Percentiles rank a stretch among this genome's conserved stretches.
Evolutionary conservation across 805 yeast genomes (phyloP).

Genomic region (Scheffersomyces coipomensis): DNA sequence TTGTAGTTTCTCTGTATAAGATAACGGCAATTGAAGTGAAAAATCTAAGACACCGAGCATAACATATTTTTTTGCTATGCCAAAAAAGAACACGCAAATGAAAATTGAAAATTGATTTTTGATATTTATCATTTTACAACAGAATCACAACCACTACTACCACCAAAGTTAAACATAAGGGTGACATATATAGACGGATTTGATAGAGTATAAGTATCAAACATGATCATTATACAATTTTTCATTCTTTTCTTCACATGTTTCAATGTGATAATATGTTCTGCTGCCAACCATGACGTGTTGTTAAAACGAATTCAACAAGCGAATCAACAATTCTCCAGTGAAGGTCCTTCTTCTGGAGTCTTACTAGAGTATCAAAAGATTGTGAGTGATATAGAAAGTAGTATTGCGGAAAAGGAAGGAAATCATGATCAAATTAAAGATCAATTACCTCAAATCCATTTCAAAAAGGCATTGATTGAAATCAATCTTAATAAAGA

Average conservation of each 20-base stretch:
- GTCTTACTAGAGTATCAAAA: conserved; percentile 24
- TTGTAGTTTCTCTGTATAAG: too few species aligned
- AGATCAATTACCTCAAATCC: conserved; percentile 39
- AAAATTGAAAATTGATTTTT: too few species aligned
- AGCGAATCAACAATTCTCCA: conserved; percentile 18
- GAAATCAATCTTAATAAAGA: conserved; percentile 59
- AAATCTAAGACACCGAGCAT: too few species aligned
- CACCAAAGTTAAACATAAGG: too few species aligned
- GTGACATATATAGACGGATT: too few species aligned
- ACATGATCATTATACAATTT: not conserved
- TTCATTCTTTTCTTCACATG: not conserved
- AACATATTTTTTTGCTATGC: too few species aligned
- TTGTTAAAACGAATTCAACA: conserved; percentile 8
- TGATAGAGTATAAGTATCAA: too few species aligned
- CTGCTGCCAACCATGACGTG: not conserved
- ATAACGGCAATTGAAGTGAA: too few species aligned
- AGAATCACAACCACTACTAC: too few species aligned
- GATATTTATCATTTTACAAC: too few species aligned
- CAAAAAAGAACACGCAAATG: too few species aligned
- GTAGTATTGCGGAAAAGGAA: conserved; percentile 9
- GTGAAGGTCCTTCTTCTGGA: conserved; percentile 28
- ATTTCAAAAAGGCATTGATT: conserved; percentile 60
- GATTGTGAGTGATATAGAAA: conserved; percentile 3
- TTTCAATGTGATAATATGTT: not conserved
- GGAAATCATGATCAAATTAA: conserved; percentile 8